phyloP scores from a whole-genome alignment of 2,329 filamentous ascomycete genomes.

The Pseudogymnoascus sp. region DNA sequence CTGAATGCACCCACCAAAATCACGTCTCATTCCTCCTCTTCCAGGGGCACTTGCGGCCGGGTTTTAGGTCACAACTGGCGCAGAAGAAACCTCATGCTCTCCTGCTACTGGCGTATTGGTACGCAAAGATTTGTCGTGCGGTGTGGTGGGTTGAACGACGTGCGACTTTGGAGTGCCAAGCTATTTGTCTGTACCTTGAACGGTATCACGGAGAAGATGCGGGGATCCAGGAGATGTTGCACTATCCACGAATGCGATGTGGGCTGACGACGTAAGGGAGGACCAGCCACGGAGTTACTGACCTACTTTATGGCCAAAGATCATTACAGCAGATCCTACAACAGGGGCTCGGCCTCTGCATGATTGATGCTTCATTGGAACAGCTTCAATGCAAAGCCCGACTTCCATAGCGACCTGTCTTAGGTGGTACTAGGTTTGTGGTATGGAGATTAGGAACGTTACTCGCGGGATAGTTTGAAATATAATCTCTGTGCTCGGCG shows the following conservation, averaged over 20 bases:
- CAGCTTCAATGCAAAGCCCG: no score
- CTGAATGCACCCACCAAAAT: constrained; percentile 31
- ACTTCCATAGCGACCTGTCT: no score
- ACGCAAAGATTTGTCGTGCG: constrained; percentile 38
- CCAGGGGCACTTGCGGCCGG: constrained; percentile 37
- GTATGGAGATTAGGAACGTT: no score
- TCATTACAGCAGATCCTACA: no score
- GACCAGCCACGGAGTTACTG: neutral
- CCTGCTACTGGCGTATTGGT: constrained; percentile 51
- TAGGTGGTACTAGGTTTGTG: no score
- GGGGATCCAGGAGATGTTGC: constrained; percentile 15
- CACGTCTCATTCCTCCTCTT: constrained; percentile 42
- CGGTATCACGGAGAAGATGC: constrained; percentile 21
- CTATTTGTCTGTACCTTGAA: constrained; percentile 40
- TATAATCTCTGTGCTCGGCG: no score
- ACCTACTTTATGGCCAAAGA: neutral
- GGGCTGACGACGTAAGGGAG: neutral
- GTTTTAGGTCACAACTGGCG: constrained; percentile 40
- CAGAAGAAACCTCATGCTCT: constrained; percentile 46
- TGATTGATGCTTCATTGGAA: no score
- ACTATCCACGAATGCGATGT: constrained; percentile 14
- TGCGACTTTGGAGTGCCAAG: constrained; percentile 41
- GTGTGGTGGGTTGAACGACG: constrained; percentile 44
- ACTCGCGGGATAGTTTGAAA: no score
- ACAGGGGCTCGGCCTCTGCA: no score